Evolutionary conservation across 73 alveolate species (phyloP).

Genomic region (Vitrella brassicaformis): DNA sequence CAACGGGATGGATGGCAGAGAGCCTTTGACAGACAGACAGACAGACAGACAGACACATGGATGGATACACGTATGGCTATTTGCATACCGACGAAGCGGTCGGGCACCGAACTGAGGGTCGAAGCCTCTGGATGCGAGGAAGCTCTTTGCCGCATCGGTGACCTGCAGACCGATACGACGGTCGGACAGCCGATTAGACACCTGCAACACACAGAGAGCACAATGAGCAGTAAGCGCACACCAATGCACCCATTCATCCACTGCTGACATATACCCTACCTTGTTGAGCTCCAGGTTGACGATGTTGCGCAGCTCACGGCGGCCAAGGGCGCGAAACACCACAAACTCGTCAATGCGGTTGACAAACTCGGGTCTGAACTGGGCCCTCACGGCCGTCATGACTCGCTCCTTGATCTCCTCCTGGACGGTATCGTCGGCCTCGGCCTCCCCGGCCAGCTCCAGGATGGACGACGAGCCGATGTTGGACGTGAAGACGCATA

Average conservation of each 20-base stretch:
- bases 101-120: conserved; percentile 34
- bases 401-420: background rate
- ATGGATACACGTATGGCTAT: no score
- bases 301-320: background rate
- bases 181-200: background rate
- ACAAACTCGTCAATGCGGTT: conserved; percentile 19
- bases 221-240: background rate
- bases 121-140: background rate
- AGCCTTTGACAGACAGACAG: no score
- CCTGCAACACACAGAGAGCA: background rate
- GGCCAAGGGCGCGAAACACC: background rate
- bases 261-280: no score
- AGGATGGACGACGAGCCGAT: background rate
- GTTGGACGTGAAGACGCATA: background rate
- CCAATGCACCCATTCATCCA: background rate
- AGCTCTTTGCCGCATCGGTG: background rate
- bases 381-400: background rate
- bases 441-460: background rate
- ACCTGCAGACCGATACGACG: background rate
- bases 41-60: no score
- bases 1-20: no score
- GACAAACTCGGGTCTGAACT: conserved; percentile 29
- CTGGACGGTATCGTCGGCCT: no score
- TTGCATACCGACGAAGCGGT: conserved; percentile 26
- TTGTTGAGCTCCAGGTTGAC: background rate